Percentiles rank a stretch among this genome's conserved stretches.
These are phyloP conservation scores for Trifolium fragiferum DNA, from an alignment of 306 rosid species.

Conservation along the genomic window DNA sequence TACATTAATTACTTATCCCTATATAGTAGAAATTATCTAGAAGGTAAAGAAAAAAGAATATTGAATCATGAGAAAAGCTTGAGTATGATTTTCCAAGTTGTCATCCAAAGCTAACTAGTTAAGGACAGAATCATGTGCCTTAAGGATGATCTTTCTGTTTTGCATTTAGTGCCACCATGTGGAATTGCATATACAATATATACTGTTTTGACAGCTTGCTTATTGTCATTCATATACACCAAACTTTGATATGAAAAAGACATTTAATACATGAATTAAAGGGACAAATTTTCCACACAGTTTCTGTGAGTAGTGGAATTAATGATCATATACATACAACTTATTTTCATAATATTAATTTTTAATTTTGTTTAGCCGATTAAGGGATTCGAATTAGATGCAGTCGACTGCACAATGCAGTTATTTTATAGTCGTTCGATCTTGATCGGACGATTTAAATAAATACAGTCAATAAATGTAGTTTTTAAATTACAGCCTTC, in stretches of 20 bases:
- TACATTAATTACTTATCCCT: background rate
- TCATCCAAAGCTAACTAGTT: conserved; percentile 16
- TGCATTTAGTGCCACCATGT: conserved; percentile 46
- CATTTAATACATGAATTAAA: conserved; percentile 1
- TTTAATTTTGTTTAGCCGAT: no score
- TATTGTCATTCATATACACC: conserved; percentile 38
- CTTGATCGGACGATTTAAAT: no score
- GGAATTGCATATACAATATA: conserved; percentile 34
- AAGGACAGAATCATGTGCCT: conserved; percentile 58
- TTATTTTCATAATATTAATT: background rate
- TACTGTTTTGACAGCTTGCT: conserved; percentile 29
- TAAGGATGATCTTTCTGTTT: conserved; percentile 40
- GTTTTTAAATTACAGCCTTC: no score
- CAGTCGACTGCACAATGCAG: no score
- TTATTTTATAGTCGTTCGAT: no score
- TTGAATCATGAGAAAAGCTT: background rate
- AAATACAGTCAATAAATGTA: no score
- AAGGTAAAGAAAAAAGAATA: background rate
- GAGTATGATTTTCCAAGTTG: conserved; percentile 27
- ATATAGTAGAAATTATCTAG: background rate
- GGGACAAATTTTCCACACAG: background rate
- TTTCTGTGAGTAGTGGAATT: background rate
- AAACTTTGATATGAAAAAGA: conserved; percentile 6
- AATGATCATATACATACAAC: background rate
- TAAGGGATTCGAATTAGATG: no score